These are phyloP conservation scores for Pleurotus ostreatus DNA, from an alignment of 768 basidiomycete genomes.

Conservation along the genomic window DNA sequence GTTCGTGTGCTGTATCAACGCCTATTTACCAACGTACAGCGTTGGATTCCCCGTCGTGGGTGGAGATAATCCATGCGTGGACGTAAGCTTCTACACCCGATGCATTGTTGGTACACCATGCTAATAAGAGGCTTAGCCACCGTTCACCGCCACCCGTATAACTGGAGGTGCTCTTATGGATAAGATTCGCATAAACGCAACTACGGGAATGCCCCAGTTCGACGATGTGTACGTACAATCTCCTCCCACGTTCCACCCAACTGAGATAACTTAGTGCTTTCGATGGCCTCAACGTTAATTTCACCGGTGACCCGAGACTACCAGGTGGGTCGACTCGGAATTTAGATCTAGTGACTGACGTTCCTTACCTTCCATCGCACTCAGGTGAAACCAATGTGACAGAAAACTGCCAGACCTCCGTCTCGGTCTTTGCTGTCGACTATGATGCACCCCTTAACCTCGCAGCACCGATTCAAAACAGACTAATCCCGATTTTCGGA, in stretches of 20 bases:
- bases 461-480: conserved; percentile 18
- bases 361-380: too few species aligned
- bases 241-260: not conserved
- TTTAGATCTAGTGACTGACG: too few species aligned
- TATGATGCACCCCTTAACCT: conserved; percentile 23
- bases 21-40: not conserved
- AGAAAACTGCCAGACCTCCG: conserved; percentile 20
- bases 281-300: conserved; percentile 18
- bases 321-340: conserved; percentile 12
- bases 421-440: conserved; percentile 24
- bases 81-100: not conserved
- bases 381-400: conserved; percentile 20
- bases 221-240: conserved; percentile 17
- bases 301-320: conserved; percentile 19
- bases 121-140: conserved; percentile 16
- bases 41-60: conserved; percentile 9
- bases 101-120: too few species aligned
- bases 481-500: conserved; percentile 15
- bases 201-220: conserved; percentile 20
- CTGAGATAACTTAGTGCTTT: conserved; percentile 11
- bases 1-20: too few species aligned
- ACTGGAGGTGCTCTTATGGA: conserved; percentile 22
- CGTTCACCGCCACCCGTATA: conserved; percentile 23
- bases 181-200: conserved; percentile 17
- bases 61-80: conserved; percentile 1